Percentiles rank a stretch among this genome's conserved stretches.
Conservation (phyloP, 371 early-diverging fungal genomes). For the Rhizopus delemar region DNA sequence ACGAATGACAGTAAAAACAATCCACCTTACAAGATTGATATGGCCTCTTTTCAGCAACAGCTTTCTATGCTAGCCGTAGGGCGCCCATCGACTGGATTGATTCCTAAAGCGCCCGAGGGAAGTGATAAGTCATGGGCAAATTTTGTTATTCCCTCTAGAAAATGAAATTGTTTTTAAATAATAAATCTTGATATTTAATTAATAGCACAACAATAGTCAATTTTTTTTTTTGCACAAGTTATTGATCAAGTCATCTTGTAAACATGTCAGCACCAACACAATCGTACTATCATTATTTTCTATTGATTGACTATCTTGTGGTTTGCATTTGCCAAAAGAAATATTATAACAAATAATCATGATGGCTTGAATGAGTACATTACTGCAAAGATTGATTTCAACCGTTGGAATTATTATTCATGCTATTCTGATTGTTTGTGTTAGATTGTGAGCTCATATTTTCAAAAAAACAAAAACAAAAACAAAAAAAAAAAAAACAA, state of each 20-base stretch:
- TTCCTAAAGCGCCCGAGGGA: conserved; percentile 31
- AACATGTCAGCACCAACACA: too few species aligned
- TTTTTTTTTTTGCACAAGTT: not conserved
- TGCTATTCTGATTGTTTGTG: too few species aligned
- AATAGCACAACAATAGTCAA: not conserved
- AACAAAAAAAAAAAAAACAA: too few species aligned
- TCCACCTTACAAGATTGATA: conserved; percentile 4
- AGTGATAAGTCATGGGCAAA: conserved; percentile 21
- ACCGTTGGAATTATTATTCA: too few species aligned
- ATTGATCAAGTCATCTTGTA: too few species aligned
- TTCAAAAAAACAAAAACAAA: too few species aligned
- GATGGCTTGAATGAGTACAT: too few species aligned
- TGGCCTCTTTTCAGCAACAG: conserved; percentile 30
- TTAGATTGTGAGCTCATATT: too few species aligned
- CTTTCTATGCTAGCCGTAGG: conserved; percentile 26
- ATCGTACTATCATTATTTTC: not conserved
- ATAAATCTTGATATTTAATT: not conserved
- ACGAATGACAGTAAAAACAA: not conserved
- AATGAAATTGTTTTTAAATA: not conserved
- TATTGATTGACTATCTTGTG: not conserved
- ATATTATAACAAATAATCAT: too few species aligned
- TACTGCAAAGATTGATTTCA: too few species aligned
- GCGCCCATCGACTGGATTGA: conserved; percentile 22
- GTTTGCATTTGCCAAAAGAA: too few species aligned
- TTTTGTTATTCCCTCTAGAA: conserved; percentile 7